Conservation (phyloP, 768 basidiomycete species). For the Mycena metata region DNA sequence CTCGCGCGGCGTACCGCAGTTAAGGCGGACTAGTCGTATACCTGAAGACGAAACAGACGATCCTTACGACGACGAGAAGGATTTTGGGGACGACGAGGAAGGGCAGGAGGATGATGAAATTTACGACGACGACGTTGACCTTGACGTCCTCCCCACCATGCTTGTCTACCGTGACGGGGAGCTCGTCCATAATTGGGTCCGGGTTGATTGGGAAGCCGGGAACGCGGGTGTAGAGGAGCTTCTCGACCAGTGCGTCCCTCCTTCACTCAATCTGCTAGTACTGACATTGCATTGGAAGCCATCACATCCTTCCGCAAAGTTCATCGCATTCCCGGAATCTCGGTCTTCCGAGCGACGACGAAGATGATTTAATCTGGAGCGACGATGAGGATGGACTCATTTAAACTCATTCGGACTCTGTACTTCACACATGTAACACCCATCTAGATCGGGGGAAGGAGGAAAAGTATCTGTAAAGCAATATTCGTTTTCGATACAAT, state of each 20-base stretch:
- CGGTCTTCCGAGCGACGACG: slow-evolving; percentile 65
- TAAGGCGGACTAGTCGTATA: slow-evolving; percentile 35
- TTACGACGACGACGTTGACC: slow-evolving; percentile 76
- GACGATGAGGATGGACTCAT: slow-evolving; percentile 59
- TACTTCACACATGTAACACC: slow-evolving; percentile 1
- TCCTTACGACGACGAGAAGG: slow-evolving; percentile 56
- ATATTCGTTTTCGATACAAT: slow-evolving; percentile 14
- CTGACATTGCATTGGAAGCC: slow-evolving; percentile 44
- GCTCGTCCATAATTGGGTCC: slow-evolving; percentile 90
- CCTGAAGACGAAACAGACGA: slow-evolving; percentile 61
- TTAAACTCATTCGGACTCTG: slow-evolving; percentile 27
- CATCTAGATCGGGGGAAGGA: not conserved
- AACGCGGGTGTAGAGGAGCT: slow-evolving; percentile 76
- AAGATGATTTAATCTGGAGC: slow-evolving; percentile 65
- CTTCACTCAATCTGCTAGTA: slow-evolving; percentile 41
- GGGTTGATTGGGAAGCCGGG: slow-evolving; percentile 89
- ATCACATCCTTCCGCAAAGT: slow-evolving; percentile 55
- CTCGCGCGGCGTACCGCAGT: slow-evolving; percentile 29
- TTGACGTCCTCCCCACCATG: slow-evolving; percentile 84
- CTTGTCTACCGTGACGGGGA: slow-evolving; percentile 85
- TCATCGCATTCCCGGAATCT: slow-evolving; percentile 55
- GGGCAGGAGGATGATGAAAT: slow-evolving; percentile 61
- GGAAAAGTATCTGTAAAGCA: not conserved
- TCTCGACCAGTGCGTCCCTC: slow-evolving; percentile 65
- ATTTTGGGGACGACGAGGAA: slow-evolving; percentile 50